Conservation (phyloP, 139 green algal genomes). For the Mesotaenium endlicherianum region DNA sequence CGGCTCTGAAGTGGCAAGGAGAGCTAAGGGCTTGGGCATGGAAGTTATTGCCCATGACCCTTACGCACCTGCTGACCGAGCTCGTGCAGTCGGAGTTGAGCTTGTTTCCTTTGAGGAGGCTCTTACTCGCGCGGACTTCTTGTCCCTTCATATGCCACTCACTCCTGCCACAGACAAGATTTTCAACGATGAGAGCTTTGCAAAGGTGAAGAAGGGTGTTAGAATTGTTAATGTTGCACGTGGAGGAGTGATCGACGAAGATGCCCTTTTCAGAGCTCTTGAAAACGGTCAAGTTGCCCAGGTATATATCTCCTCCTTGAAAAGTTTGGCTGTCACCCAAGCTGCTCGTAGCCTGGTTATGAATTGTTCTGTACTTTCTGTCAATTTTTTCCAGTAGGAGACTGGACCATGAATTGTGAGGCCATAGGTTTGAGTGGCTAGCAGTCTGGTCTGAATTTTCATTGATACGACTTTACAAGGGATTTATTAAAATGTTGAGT, state of each 20-base stretch:
- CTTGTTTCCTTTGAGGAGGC: constrained; percentile 87
- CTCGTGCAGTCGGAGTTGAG: constrained; percentile 70
- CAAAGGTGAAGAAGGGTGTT: constrained; percentile 63
- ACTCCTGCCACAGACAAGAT: constrained; percentile 73
- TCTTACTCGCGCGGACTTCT: constrained; percentile 73
- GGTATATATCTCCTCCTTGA: no score
- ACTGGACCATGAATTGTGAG: no score
- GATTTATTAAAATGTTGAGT: no score
- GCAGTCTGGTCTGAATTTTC: no score
- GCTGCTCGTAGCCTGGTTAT: no score
- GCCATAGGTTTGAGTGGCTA: no score
- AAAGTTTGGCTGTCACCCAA: no score
- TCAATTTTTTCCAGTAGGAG: no score
- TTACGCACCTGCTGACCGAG: constrained; percentile 82
- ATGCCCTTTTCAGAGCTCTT: constrained; percentile 74
- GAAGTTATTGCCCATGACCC: constrained; percentile 88
- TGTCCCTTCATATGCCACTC: constrained; percentile 87
- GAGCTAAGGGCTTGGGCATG: constrained; percentile 84
- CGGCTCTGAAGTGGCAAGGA: constrained; percentile 82
- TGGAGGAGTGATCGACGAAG: constrained; percentile 91
- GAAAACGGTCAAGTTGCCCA: constrained; percentile 70
- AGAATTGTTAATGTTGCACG: constrained; percentile 93
- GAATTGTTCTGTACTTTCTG: no score
- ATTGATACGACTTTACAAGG: no score
- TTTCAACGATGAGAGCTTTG: constrained; percentile 83